Evolutionary conservation across 352 stramenopile genomes (phyloP).

Genomic region (Pilasporangium apinafurcum): DNA sequence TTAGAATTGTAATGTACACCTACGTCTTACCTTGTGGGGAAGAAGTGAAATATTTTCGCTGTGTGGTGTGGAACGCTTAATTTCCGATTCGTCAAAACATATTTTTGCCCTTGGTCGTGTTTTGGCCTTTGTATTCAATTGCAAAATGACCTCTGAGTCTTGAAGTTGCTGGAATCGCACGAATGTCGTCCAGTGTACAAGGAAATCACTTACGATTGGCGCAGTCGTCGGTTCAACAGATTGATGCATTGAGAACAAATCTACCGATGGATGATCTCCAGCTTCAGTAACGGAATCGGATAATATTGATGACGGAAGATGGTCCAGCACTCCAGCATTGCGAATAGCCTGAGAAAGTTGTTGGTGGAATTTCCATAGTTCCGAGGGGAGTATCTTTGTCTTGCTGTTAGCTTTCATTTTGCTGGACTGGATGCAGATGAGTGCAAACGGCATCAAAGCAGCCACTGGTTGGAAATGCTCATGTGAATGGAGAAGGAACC

Average conservation of each 20-base stretch:
- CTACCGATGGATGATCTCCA: background rate
- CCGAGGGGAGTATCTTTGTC: background rate
- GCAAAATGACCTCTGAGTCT: slow-evolving; percentile 23
- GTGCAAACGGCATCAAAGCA: slow-evolving; percentile 18
- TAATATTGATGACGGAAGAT: slow-evolving; percentile 6
- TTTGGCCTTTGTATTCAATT: too few relatives aligned
- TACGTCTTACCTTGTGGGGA: too few relatives aligned
- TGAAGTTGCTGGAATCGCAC: slow-evolving; percentile 48
- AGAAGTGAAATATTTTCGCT: too few relatives aligned
- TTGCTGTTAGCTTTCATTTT: background rate
- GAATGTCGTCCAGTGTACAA: slow-evolving; percentile 46
- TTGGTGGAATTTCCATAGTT: slow-evolving; percentile 15
- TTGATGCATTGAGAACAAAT: too few relatives aligned
- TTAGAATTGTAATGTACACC: too few relatives aligned
- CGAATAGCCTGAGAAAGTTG: slow-evolving; percentile 11
- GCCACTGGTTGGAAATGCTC: slow-evolving; percentile 12
- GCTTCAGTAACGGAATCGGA: slow-evolving; percentile 2
- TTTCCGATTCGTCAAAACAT: too few relatives aligned
- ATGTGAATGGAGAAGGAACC: slow-evolving; percentile 9
- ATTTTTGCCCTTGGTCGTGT: too few relatives aligned
- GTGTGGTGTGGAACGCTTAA: too few relatives aligned
- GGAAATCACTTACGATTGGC: slow-evolving; percentile 18
- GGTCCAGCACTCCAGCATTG: slow-evolving; percentile 20
- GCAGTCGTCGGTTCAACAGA: slow-evolving; percentile 1
- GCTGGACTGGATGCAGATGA: slow-evolving; percentile 13